Evolutionary conservation across 202 grass and related monocot genomes (phyloP), one percentile per base, ranked within the genome.

Genomic region (Setaria italica): DNA sequence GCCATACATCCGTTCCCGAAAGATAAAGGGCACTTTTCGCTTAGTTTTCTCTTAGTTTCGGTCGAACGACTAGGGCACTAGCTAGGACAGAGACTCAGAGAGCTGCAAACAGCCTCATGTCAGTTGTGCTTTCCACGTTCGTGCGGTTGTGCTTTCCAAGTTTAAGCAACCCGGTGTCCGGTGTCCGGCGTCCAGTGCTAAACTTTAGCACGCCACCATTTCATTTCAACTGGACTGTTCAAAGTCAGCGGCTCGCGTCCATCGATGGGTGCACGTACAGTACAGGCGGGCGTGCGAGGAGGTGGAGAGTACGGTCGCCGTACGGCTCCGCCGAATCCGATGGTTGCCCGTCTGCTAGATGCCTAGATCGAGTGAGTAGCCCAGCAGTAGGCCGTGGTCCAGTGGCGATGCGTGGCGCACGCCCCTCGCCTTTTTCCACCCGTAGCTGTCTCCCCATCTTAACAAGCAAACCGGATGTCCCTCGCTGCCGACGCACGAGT

Each of bases 291-390:
- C 64, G 12, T 39, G 19, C 32, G 63, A 17, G 33, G 25, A 33
- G 32, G 32, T 5, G 9, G 14, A 32, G 82, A 54, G 83, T 76
- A 82, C 78, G 72, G 83, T 57, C 7, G 0, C 16, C 2, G 66
- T 86, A 86, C 79, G 84, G 20, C 37, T 67, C 58, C 0, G 16
- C 58, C 1, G 56, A 66, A 74, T 79, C 51, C 16, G 42, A 21
- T 62, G 51, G 37, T 5, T 37, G 3, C 2, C 47, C 49, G 7
- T 83, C 21, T 41, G 19, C 11, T 21, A 8, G 45, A 59, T 68
- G 25, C 25, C 25, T 25, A 25, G 25, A 25, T 25, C 25, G 25
- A 25, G 25, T 10, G 20, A 9, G 47, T 53, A 11, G 72, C 39
- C 4, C 39, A 41, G 72, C 35, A 8, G 59, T 35, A 53, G 21